Evolutionary conservation across 768 basidiomycete genomes (phyloP).

Genomic region (Rhodocollybia butyracea): DNA sequence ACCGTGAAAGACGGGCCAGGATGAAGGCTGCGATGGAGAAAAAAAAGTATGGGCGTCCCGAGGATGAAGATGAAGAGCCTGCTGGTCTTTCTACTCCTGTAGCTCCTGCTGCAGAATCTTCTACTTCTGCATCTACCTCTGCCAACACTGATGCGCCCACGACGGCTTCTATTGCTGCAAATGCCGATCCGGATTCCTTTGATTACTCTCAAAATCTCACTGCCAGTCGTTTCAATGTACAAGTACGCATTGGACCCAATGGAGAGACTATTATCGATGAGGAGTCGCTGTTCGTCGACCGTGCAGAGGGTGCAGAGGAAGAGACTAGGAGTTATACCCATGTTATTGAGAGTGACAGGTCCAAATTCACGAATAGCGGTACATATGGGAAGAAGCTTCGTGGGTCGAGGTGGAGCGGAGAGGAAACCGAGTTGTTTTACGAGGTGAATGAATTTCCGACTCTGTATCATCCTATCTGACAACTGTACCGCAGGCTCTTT

Average conservation of each 20-base stretch:
- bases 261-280: constrained; percentile 88
- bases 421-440: constrained; percentile 87
- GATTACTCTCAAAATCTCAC: constrained; percentile 66
- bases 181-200: constrained; percentile 40
- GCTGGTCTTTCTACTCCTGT: constrained; percentile 8
- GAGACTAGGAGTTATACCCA: constrained; percentile 69
- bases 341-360: constrained; percentile 77
- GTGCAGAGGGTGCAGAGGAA: constrained; percentile 56
- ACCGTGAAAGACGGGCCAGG: constrained; percentile 60
- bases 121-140: constrained; percentile 14
- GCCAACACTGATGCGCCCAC: constrained; percentile 8
- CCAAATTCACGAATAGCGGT: constrained; percentile 81
- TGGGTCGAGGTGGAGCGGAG: constrained; percentile 86
- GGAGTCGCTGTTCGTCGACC: constrained; percentile 77
- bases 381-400: constrained; percentile 78
- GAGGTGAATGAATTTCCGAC: constrained; percentile 47
- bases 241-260: constrained; percentile 83
- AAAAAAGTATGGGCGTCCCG: constrained; percentile 68
- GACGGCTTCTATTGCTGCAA: neutral
- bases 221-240: constrained; percentile 75
- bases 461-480: constrained; percentile 1
- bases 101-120: constrained; percentile 8
- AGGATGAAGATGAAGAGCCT: constrained; percentile 35
- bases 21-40: constrained; percentile 65
- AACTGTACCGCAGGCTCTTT: constrained; percentile 60